Conservation (phyloP, 1,284 basidiomycete species). For the Athelia psychrophila region DNA sequence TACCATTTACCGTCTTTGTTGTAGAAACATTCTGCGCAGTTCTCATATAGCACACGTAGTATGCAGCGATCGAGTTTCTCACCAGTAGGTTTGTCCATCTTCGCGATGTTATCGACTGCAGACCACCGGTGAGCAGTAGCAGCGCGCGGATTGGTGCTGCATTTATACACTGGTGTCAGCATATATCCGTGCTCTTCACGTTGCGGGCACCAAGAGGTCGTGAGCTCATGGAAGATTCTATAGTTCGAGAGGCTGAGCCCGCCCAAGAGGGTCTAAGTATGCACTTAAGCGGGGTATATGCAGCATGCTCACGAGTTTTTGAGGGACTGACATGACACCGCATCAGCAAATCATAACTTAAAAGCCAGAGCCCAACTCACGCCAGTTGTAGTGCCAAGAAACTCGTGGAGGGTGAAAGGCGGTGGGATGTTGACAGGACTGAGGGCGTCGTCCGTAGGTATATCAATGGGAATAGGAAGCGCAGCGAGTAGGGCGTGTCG, state of each 20-base stretch:
- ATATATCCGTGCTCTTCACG: conserved; percentile 78
- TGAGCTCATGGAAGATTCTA: conserved; percentile 59
- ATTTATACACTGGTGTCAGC: conserved; percentile 68
- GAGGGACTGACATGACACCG: conserved; percentile 33
- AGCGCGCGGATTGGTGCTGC: conserved; percentile 70
- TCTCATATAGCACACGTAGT: conserved; percentile 1
- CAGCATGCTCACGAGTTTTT: conserved; percentile 44
- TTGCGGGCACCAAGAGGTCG: conserved; percentile 73
- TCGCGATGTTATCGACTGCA: conserved; percentile 52
- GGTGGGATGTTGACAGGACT: conserved; percentile 64
- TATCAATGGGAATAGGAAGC: conserved; percentile 58
- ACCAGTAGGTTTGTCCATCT: conserved; percentile 63
- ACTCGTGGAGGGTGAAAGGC: conserved; percentile 63
- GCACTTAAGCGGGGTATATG: background rate
- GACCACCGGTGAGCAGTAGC: conserved; percentile 71
- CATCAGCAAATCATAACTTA: conserved; percentile 4
- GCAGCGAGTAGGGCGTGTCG: conserved; percentile 52
- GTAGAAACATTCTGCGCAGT: conserved; percentile 66
- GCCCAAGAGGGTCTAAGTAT: conserved; percentile 4
- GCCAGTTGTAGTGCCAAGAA: conserved; percentile 55
- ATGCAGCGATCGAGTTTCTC: conserved; percentile 8
- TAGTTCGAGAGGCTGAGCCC: conserved; percentile 55
- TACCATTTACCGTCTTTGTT: conserved; percentile 77
- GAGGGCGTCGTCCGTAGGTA: conserved; percentile 55
- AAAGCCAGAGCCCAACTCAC: conserved; percentile 35